Conservation (phyloP, 2,329 filamentous ascomycete species). For the Acrocalymma vagum region DNA sequence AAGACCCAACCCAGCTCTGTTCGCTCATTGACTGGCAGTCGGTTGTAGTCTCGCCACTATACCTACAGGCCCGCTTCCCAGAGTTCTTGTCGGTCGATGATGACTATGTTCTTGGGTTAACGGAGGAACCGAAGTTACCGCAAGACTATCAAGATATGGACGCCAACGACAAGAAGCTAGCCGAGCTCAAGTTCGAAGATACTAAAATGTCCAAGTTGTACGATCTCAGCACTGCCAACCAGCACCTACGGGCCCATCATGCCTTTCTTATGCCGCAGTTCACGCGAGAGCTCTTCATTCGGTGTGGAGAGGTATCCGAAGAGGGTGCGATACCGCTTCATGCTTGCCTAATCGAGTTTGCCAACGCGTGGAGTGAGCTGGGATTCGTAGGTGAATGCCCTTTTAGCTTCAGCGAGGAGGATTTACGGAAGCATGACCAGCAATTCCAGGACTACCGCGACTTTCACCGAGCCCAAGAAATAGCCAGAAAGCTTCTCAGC, state of each 20-base stretch:
- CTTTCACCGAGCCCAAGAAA: constrained; percentile 33
- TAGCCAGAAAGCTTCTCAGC: constrained; percentile 36
- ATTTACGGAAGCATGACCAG: constrained; percentile 34
- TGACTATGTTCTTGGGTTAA: constrained; percentile 17
- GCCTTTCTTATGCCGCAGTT: constrained; percentile 37
- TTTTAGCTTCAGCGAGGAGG: constrained; percentile 34
- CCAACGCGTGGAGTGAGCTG: constrained; percentile 32
- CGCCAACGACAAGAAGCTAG: constrained; percentile 8
- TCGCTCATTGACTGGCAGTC: constrained; percentile 37
- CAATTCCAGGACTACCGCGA: constrained; percentile 41
- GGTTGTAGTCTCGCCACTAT: constrained; percentile 25
- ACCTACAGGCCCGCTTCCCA: constrained; percentile 26
- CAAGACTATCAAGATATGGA: constrained; percentile 18
- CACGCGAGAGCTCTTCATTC: constrained; percentile 42
- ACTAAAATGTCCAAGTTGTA: constrained; percentile 38
- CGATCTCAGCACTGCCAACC: constrained; percentile 32
- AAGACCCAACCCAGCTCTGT: constrained; percentile 23
- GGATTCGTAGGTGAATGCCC: constrained; percentile 33
- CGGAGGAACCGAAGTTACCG: constrained; percentile 13
- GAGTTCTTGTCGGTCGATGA: constrained; percentile 22
- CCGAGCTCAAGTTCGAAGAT: constrained; percentile 11
- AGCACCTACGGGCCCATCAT: constrained; percentile 20
- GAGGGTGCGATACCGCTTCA: constrained; percentile 44
- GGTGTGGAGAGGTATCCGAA: constrained; percentile 31
- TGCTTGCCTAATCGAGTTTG: constrained; percentile 43